Percentiles rank a stretch among this genome's conserved stretches.
Evolutionary conservation across 2,329 filamentous ascomycete genomes (phyloP).

Genomic region (Colletotrichum lindemuthianum): DNA sequence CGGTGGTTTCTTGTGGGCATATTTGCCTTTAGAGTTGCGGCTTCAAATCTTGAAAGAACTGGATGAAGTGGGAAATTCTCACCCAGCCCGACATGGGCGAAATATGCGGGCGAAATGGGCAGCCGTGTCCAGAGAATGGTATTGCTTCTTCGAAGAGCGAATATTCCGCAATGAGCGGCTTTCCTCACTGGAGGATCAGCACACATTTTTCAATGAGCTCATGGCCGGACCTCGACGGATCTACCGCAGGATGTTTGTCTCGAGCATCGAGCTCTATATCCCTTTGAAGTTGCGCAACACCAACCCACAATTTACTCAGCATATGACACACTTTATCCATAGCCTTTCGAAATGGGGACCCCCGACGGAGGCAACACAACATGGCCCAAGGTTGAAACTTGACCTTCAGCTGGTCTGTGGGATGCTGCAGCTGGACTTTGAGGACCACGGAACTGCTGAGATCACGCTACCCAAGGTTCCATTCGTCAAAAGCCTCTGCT

Average conservation of each 20-base stretch:
- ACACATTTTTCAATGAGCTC: too few relatives aligned
- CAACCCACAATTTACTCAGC: neutral
- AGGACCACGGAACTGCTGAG: too few relatives aligned
- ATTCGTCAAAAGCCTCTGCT: too few relatives aligned
- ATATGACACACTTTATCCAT: neutral
- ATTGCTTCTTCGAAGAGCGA: neutral
- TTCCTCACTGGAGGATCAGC: too few relatives aligned
- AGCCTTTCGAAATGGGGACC: neutral
- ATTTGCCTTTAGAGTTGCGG: neutral
- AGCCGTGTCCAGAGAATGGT: conserved; percentile 2
- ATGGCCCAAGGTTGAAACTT: too few relatives aligned
- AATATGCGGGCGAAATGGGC: neutral
- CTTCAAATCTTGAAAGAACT: neutral
- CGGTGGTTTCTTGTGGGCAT: neutral
- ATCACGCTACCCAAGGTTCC: too few relatives aligned
- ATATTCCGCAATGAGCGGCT: too few relatives aligned
- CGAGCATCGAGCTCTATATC: neutral
- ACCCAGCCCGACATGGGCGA: too few relatives aligned
- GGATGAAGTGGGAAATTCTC: neutral
- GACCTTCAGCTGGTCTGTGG: too few relatives aligned
- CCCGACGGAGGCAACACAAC: neutral
- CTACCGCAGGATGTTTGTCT: too few relatives aligned
- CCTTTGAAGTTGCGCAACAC: neutral
- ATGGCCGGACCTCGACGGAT: too few relatives aligned
- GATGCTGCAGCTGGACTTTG: too few relatives aligned